Evolutionary conservation across 192 early-diverging fungal species (phyloP).

Genomic region (Rhizophagus clarus): DNA sequence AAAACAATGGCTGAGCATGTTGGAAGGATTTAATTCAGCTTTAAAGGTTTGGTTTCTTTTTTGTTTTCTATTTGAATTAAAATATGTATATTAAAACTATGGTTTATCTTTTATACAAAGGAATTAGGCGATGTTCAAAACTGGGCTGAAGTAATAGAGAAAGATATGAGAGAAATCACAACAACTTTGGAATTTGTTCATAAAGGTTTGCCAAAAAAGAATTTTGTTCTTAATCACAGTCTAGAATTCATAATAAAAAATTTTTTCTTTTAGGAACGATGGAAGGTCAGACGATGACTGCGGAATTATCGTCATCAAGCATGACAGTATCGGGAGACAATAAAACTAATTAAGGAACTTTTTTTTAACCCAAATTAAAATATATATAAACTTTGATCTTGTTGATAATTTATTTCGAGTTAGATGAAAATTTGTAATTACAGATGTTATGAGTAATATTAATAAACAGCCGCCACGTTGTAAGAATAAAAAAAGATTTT

Average conservation of each 20-base stretch:
- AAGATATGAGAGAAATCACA: conserved; percentile 78
- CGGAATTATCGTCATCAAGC: too few relatives aligned
- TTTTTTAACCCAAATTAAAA: too few relatives aligned
- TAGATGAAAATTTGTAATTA: too few relatives aligned
- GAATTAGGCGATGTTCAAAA: conserved; percentile 87
- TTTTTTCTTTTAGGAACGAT: background rate
- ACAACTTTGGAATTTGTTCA: conserved; percentile 57
- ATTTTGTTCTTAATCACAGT: background rate
- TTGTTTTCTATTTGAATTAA: background rate
- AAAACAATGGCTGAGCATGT: conserved; percentile 75
- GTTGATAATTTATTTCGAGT: too few relatives aligned
- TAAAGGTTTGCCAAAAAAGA: conserved; percentile 12
- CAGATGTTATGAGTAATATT: too few relatives aligned
- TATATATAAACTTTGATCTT: too few relatives aligned
- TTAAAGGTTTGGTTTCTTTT: conserved; percentile 62
- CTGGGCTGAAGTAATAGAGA: conserved; percentile 84
- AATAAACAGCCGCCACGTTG: too few relatives aligned
- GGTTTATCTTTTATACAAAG: conserved; percentile 37
- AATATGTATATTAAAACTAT: background rate
- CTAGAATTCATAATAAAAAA: background rate
- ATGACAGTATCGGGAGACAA: background rate
- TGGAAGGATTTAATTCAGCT: conserved; percentile 73
- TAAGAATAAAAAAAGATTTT: too few relatives aligned
- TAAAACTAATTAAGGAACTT: background rate
- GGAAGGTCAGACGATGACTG: background rate